Conservation (phyloP, 805 yeast species). For the Starmerella stigmatis region DNA sequence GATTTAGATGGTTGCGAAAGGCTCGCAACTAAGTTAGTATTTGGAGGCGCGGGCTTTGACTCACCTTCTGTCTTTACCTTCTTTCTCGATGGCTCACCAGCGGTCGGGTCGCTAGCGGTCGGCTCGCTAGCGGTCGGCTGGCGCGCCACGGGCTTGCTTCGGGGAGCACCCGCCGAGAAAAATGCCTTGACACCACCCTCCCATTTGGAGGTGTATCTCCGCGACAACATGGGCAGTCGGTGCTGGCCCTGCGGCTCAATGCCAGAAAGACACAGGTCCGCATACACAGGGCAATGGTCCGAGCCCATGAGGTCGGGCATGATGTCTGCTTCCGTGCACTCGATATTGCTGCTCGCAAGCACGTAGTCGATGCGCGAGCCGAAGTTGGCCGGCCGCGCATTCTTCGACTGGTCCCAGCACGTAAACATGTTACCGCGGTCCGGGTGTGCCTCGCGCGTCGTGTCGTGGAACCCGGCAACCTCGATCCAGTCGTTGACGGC, state of each 20-base stretch:
- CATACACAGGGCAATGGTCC: conserved; percentile 85
- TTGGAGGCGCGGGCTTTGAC: too few species aligned
- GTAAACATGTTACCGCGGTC: conserved; percentile 62
- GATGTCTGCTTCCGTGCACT: conserved; percentile 42
- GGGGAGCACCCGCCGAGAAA: too few species aligned
- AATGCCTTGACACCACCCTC: conserved; percentile 6
- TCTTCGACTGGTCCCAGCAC: conserved; percentile 78
- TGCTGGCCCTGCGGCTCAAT: conserved; percentile 7
- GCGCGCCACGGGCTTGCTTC: too few species aligned
- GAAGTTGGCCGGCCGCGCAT: conserved; percentile 67
- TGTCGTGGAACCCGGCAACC: conserved; percentile 27
- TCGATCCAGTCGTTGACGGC: conserved; percentile 42
- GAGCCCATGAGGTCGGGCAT: conserved; percentile 70
- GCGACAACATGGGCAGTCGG: conserved; percentile 10
- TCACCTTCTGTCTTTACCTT: too few species aligned
- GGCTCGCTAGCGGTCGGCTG: too few species aligned
- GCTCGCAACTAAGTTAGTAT: too few species aligned
- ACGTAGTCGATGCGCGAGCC: conserved; percentile 86
- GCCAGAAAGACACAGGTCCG: conserved; percentile 42
- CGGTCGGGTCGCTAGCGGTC: too few species aligned
- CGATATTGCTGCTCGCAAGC: conserved; percentile 38
- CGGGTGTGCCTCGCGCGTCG: conserved; percentile 43
- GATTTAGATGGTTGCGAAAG: too few species aligned
- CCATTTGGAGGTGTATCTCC: conserved; percentile 6
- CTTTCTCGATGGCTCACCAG: too few species aligned